Conservation (phyloP, 768 basidiomycete genomes). For the Mycena rebaudengoi region DNA sequence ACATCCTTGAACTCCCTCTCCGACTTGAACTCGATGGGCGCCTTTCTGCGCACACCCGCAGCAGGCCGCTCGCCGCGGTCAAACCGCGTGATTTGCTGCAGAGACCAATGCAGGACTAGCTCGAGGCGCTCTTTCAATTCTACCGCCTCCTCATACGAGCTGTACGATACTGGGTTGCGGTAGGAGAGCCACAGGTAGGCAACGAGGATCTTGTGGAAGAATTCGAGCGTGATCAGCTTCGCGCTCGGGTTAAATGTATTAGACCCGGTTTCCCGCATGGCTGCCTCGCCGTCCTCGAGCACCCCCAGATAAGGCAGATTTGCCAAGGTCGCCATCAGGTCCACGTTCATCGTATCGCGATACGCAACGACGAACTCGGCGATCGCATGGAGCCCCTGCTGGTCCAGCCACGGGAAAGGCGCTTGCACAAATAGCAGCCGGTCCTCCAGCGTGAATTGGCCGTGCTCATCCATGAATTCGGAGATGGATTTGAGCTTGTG, state of each 20-base stretch:
- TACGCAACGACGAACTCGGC: constrained; percentile 53
- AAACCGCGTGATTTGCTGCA: constrained; percentile 51
- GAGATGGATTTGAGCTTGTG: constrained; percentile 32
- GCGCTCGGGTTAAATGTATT: constrained; percentile 1
- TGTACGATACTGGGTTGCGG: constrained; percentile 74
- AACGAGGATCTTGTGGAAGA: constrained; percentile 77
- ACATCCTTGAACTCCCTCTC: neutral
- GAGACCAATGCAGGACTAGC: constrained; percentile 68
- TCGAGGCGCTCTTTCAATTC: constrained; percentile 71
- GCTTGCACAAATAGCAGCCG: constrained; percentile 55
- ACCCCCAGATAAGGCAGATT: constrained; percentile 47
- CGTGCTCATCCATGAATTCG: constrained; percentile 52
- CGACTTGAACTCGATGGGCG: constrained; percentile 9
- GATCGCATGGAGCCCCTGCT: constrained; percentile 41
- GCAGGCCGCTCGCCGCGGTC: neutral
- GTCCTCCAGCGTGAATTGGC: constrained; percentile 52
- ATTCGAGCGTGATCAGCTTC: constrained; percentile 60
- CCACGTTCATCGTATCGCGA: constrained; percentile 48
- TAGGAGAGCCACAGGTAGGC: constrained; percentile 88
- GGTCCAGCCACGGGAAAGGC: constrained; percentile 64
- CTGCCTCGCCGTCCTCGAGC: constrained; percentile 51
- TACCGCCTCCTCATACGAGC: constrained; percentile 57
- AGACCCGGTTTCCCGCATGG: constrained; percentile 33
- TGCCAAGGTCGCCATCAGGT: constrained; percentile 47
- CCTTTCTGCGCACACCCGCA: neutral